phyloP scores from a whole-genome alignment of 768 basidiomycete species.

The Boletus edulis region DNA sequence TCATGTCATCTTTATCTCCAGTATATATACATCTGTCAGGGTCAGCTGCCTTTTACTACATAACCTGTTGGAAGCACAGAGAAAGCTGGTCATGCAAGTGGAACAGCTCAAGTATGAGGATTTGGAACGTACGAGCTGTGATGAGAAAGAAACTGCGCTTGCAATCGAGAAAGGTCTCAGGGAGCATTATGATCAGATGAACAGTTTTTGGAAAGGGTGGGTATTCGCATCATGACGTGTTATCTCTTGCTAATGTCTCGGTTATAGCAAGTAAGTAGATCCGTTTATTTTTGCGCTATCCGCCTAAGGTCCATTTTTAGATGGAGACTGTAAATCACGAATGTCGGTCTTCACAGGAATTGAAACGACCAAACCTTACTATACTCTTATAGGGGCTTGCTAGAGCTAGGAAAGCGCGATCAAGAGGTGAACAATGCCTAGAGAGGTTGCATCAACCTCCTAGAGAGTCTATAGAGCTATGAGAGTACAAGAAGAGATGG shows the following conservation, averaged over 20 bases:
- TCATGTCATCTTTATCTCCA: constrained; percentile 20
- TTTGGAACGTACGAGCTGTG: constrained; percentile 37
- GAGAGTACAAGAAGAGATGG: too few relatives aligned
- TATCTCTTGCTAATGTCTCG: constrained; percentile 18
- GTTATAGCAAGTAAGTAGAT: constrained; percentile 35
- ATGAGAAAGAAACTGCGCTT: constrained; percentile 52
- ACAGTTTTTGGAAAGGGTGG: constrained; percentile 39
- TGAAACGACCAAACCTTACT: too few relatives aligned
- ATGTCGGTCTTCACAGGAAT: constrained; percentile 28
- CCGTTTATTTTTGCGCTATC: neutral
- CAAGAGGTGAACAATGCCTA: too few relatives aligned
- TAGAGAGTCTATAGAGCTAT: too few relatives aligned
- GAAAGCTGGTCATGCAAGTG: constrained; percentile 36
- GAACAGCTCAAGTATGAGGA: constrained; percentile 41
- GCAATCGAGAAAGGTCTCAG: constrained; percentile 52
- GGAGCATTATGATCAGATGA: constrained; percentile 48
- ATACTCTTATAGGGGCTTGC: too few relatives aligned
- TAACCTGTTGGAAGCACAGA: constrained; percentile 49
- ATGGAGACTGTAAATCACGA: constrained; percentile 25
- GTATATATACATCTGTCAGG: constrained; percentile 53
- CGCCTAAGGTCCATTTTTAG: constrained; percentile 13
- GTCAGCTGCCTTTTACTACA: constrained; percentile 48
- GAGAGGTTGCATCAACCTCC: too few relatives aligned
- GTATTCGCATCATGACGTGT: constrained; percentile 14
- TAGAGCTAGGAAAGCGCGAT: too few relatives aligned